Percentiles rank a stretch among this genome's conserved stretches.
phyloP scores from a whole-genome alignment of 352 stramenopile genomes.

The Phytophthora niederhauseri region DNA sequence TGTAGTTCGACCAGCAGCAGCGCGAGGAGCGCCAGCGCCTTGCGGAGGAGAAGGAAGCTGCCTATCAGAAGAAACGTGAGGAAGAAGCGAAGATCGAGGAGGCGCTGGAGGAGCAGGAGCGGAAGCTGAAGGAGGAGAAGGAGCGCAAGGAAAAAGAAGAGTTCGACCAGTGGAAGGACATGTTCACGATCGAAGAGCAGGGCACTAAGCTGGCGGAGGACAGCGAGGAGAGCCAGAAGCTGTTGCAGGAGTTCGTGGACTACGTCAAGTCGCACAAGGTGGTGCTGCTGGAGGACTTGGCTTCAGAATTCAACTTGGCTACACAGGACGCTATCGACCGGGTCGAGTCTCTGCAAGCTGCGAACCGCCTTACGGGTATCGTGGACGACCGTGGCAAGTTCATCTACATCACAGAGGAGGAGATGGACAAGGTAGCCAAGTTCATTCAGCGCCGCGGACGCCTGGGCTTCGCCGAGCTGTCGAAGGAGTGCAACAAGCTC shows the following conservation, averaged over 20 bases:
- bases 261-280: conserved; percentile 82
- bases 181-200: conserved; percentile 76
- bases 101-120: conserved; percentile 52
- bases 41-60: conserved; percentile 62
- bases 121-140: conserved; percentile 51
- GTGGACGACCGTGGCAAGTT: conserved; percentile 85
- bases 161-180: conserved; percentile 79
- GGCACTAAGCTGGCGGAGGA: conserved; percentile 58
- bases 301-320: conserved; percentile 62
- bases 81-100: conserved; percentile 58
- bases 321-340: conserved; percentile 75
- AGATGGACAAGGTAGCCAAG: conserved; percentile 78
- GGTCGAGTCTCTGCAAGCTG: conserved; percentile 56
- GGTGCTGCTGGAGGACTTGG: conserved; percentile 76
- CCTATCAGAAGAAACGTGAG: conserved; percentile 65
- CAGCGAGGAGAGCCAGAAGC: conserved; percentile 61
- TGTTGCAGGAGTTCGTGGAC: conserved; percentile 77
- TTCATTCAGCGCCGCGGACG: conserved; percentile 75
- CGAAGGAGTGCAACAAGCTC: conserved; percentile 82
- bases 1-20: conserved; percentile 73
- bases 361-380: conserved; percentile 70
- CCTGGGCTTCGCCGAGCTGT: conserved; percentile 63
- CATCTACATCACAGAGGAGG: conserved; percentile 80
- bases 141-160: conserved; percentile 72
- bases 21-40: conserved; percentile 64